phyloP scores from a whole-genome alignment of 306 rosid genomes.

The Glycine tomentella region DNA sequence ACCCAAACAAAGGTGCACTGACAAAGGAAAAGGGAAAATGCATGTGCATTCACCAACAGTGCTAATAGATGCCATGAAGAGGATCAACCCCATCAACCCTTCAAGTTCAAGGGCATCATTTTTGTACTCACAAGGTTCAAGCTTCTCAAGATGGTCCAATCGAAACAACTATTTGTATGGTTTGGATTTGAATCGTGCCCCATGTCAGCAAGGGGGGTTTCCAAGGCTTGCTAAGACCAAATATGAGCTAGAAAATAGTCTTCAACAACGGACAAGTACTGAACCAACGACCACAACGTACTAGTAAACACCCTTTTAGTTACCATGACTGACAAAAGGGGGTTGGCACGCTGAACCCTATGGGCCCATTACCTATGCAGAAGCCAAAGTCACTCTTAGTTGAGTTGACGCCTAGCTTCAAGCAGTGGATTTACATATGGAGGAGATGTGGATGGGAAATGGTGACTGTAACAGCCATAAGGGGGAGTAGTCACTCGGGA shows the following conservation, averaged over 20 bases:
- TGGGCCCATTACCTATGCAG: constrained; percentile 22
- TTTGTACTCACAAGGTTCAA: background rate
- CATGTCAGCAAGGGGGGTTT: background rate
- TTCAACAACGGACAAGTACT: background rate
- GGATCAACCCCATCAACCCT: too few species aligned
- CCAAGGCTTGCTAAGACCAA: background rate
- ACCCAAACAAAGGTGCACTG: too few species aligned
- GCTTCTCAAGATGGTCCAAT: background rate
- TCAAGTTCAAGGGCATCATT: background rate
- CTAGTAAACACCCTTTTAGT: background rate
- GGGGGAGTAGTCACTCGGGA: too few species aligned
- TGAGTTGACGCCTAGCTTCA: background rate
- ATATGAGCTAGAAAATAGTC: too few species aligned
- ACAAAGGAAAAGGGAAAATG: too few species aligned
- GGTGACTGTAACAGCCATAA: too few species aligned
- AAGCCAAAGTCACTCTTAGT: background rate
- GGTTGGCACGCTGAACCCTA: background rate
- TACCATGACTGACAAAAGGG: background rate
- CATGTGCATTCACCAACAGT: too few species aligned
- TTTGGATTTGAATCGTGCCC: background rate
- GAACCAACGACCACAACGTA: background rate
- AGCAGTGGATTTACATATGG: background rate
- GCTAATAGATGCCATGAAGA: too few species aligned
- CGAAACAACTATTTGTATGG: background rate
- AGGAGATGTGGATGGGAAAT: background rate